Base-by-base conservation (phyloP, 306 rosid species). In the Vigna radiata region DNA sequence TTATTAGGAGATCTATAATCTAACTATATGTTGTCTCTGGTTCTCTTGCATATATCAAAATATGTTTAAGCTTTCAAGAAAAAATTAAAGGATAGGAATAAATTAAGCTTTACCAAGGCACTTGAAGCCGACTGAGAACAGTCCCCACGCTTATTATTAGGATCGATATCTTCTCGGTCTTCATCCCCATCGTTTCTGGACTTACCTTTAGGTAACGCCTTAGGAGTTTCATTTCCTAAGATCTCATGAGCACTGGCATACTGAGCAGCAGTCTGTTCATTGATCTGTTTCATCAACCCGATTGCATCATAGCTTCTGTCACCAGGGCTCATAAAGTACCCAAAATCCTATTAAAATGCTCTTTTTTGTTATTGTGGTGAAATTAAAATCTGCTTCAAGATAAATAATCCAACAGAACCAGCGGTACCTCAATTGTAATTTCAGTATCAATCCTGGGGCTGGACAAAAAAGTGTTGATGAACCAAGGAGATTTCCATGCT, bases 401-500 rank as follows among this genome's bases (percentile, higher is more conserved):
- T 29, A 66, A 27, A 50, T 23, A 33, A 65, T 59, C 19, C 52
- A 64, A 68, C 63, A 70, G 71, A 67, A 75, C 29, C 63, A 41
- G 46, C 64, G 58, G 43, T 91, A 96, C 99, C 99, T 96, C 98
- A 18, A 96, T 84, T 44, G 99, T 78, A 58, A 95, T 88, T 61
- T 95, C 99, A 62, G 91, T 85, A 69, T 92, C 97, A 76, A 89
- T 65, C 83, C 92, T 89, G 33, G 97, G 90, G 73, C 94, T 89
- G 29, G 93, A 77, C 67, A 92, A 46, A 71, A 92, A 88, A 7
- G 99, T 88, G 78, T 87, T 88, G 66, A 92, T 29, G 62, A 92
- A 87, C 99, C 97, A 89, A 15, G 99, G 99, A 16, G 98, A 95
- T 81, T 87, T 95, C 98, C 98, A 95, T 49, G 97, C 91, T 0